A percentile compares a stretch with the other conserved stretches of the same genome.
phyloP scores from a whole-genome alignment of 257 asterid species.

The Nicotiana sylvestris region DNA sequence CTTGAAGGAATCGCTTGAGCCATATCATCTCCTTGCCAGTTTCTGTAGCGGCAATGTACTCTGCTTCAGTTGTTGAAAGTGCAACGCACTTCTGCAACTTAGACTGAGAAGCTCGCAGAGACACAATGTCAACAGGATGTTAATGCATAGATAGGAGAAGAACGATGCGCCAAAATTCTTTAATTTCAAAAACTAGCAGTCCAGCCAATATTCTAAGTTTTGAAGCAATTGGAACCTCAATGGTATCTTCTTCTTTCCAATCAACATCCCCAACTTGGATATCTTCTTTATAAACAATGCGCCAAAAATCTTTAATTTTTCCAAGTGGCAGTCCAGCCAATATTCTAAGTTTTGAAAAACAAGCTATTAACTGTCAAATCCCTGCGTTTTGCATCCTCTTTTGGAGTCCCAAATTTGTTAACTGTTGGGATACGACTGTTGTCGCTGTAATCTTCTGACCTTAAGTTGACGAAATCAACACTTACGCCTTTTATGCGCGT shows the following conservation, averaged over 20 bases:
- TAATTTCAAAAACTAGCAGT: slow-evolving; percentile 67
- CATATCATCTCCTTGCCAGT: too few relatives aligned
- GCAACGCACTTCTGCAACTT: too few relatives aligned
- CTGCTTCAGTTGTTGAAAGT: too few relatives aligned
- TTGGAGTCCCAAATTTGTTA: slow-evolving; percentile 86
- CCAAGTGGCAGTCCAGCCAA: slow-evolving; percentile 62
- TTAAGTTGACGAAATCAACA: slow-evolving; percentile 88
- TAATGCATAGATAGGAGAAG: slow-evolving; percentile 51
- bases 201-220: slow-evolving; percentile 63
- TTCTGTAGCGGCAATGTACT: too few relatives aligned
- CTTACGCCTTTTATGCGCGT: slow-evolving; percentile 62
- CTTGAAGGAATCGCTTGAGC: too few relatives aligned
- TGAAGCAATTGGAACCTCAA: slow-evolving; percentile 48
- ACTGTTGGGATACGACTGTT: slow-evolving; percentile 79
- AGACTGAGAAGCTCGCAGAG: background rate
- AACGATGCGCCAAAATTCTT: slow-evolving; percentile 70
- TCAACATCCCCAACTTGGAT: slow-evolving; percentile 42
- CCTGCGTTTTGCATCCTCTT: slow-evolving; percentile 83
- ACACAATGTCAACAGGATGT: slow-evolving; percentile 14
- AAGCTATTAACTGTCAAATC: slow-evolving; percentile 93
- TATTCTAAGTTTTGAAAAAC: slow-evolving; percentile 68
- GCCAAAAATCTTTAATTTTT: slow-evolving; percentile 80
- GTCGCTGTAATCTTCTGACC: slow-evolving; percentile 76
- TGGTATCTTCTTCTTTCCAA: slow-evolving; percentile 42
- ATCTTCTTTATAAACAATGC: slow-evolving; percentile 28